A percentile compares a stretch with the other conserved stretches of the same genome.
Conservation (phyloP, 257 asterid species). For the Oldenlandia corymbosa region DNA sequence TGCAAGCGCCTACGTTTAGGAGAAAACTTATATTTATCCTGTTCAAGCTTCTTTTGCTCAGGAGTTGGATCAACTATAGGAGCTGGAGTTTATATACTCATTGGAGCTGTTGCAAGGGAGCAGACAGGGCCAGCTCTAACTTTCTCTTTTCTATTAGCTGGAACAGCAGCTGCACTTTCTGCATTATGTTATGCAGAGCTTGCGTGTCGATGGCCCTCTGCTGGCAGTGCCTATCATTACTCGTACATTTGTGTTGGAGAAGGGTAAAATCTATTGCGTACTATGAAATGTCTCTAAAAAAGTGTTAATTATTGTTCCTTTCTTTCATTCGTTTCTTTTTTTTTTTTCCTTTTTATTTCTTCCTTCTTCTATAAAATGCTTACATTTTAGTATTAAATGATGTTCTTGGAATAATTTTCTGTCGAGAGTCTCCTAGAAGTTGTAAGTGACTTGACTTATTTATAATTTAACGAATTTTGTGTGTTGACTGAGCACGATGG, state of each 20-base stretch:
- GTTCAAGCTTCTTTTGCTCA: conserved; percentile 26
- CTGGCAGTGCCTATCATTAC: conserved; percentile 99
- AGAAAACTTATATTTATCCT: background rate
- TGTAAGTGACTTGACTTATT: too few species aligned
- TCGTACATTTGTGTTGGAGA: conserved; percentile 93
- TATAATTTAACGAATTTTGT: too few species aligned
- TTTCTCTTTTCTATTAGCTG: conserved; percentile 84
- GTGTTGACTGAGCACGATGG: too few species aligned
- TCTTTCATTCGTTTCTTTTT: too few species aligned
- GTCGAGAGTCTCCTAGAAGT: background rate
- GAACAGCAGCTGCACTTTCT: conserved; percentile 95
- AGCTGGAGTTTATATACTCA: conserved; percentile 92
- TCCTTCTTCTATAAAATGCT: too few species aligned
- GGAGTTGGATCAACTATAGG: conserved; percentile 98
- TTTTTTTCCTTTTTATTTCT: too few species aligned
- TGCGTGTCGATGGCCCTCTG: conserved; percentile 91
- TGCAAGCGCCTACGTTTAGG: background rate
- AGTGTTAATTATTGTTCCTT: background rate
- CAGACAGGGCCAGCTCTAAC: conserved; percentile 93
- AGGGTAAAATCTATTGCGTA: conserved; percentile 41
- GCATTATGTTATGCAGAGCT: conserved; percentile 96
- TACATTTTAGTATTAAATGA: too few species aligned
- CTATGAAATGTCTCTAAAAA: background rate
- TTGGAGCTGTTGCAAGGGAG: conserved; percentile 96
- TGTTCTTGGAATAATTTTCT: background rate